Base-by-base conservation (phyloP, 441 rosid species). In the Adansonia madagascariensis region DNA sequence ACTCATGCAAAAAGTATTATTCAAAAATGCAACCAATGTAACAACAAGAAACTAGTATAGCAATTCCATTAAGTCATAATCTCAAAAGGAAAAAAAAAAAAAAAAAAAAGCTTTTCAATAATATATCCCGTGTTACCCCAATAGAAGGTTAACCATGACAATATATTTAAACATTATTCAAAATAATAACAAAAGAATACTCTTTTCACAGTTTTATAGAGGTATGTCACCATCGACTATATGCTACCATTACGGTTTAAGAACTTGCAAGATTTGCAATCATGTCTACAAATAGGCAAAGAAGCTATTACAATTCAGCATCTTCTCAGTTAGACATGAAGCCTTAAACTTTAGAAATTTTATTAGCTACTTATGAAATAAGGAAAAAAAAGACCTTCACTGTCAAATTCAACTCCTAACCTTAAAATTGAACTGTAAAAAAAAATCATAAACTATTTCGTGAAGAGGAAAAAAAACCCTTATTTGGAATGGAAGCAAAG, bases 401-500 rank as follows among this genome's bases (percentile, higher is more conserved):
- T 56, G 10, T 7, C 9, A 46, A 2, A 49, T 49, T 49, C 31
- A 27, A 27, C 1, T 27, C 31, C 31, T 27, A 27, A 27, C 31
- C 2, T 27, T 27, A 27, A 27, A 27, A 27, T 27, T 27, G 31
- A 27, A 27, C 31, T 27, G 31, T 1, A 27, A 27, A 27, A 27
- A 52, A 52, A n/a, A 52, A 15, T 15, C 57, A 52, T 4, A 52
- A 52, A 15, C 57, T 14, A 52, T 52, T 52, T 52, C 2, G 3
- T 18, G 1, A 3, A 64, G 8, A 0, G 0, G 27, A 50, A 50
- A 61, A 10, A 64, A 71, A 78, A 46, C 79, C 73, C 82, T 47
- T 35, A 52, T 65, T 64, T 27, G 17, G 9, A 50, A 52, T 18
- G 12, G 17, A 77, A 63, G 12, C 47, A 12, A 55, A 75, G 12